Percentiles rank a stretch among this genome's conserved stretches.
phyloP scores from a whole-genome alignment of 140 eudicot genomes.

The Stevia rebaudiana region DNA sequence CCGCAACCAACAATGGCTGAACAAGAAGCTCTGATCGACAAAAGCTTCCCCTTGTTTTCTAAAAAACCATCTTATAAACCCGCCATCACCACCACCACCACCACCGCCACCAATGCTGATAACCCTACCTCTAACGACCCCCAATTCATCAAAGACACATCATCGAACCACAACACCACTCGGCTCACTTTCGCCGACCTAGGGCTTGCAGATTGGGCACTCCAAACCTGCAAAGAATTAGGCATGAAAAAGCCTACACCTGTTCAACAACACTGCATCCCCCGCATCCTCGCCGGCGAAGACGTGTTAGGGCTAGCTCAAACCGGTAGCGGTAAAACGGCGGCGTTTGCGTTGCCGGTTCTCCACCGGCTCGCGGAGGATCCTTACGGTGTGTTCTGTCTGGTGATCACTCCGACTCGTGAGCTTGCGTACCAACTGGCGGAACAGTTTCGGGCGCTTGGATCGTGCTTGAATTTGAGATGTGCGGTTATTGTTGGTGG shows the following conservation, averaged over 20 bases:
- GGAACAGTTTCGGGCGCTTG: conserved; percentile 89
- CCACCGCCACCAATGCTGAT: conserved; percentile 1
- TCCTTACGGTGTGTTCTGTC: conserved; percentile 72
- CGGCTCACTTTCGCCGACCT: conserved; percentile 44
- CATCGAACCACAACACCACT: conserved; percentile 27
- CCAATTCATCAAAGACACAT: conserved; percentile 38
- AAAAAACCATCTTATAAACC: conserved; percentile 10
- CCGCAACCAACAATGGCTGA: conserved; percentile 20
- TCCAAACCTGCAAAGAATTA: conserved; percentile 66
- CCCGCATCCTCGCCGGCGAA: conserved; percentile 58
- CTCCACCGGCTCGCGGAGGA: conserved; percentile 57
- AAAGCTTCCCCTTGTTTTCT: conserved; percentile 52
- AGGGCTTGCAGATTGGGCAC: conserved; percentile 69
- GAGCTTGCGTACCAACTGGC: conserved; percentile 91
- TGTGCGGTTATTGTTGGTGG: conserved; percentile 82
- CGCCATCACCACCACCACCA: background rate
- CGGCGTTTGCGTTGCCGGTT: conserved; percentile 82
- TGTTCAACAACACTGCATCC: conserved; percentile 78
- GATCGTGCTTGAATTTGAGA: conserved; percentile 59
- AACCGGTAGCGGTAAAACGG: conserved; percentile 89
- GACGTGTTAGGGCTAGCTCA: conserved; percentile 80
- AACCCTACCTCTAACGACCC: conserved; percentile 12
- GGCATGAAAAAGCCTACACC: conserved; percentile 80
- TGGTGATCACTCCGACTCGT: conserved; percentile 80
- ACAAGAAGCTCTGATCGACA: conserved; percentile 26